phyloP scores from a whole-genome alignment of 192 early-diverging fungal genomes.

The Dissophora ornata region DNA sequence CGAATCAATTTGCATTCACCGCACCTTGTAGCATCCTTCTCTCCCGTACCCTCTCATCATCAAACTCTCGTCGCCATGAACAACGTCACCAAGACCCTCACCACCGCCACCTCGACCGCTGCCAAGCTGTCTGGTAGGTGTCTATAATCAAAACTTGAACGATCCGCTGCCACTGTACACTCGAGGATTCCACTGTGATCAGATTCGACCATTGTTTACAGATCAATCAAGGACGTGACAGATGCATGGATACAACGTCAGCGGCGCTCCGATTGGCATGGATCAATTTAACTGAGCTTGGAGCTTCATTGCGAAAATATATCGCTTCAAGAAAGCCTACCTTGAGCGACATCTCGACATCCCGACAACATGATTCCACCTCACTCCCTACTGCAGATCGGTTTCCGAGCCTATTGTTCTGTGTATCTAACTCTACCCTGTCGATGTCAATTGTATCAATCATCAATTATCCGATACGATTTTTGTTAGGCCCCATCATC shows the following conservation, averaged over 20 bases:
- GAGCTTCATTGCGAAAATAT: too few species aligned
- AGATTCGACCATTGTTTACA: background rate
- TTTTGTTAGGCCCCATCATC: slow-evolving; percentile 37
- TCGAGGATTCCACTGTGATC: background rate
- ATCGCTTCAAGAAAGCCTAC: too few species aligned
- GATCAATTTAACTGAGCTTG: too few species aligned
- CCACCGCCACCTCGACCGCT: slow-evolving; percentile 29
- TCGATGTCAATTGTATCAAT: too few species aligned
- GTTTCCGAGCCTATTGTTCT: background rate
- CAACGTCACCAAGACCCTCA: slow-evolving; percentile 46
- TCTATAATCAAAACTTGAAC: too few species aligned
- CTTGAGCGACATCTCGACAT: too few species aligned
- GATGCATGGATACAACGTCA: background rate
- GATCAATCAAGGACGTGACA: background rate
- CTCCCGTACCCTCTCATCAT: slow-evolving; percentile 16
- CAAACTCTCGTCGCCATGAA: slow-evolving; percentile 31
- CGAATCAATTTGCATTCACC: background rate
- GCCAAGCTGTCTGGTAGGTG: slow-evolving; percentile 49
- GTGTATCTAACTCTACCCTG: too few species aligned
- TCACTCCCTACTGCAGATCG: too few species aligned
- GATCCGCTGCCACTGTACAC: too few species aligned
- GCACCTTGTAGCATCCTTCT: slow-evolving; percentile 1
- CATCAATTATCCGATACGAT: too few species aligned
- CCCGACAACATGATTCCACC: too few species aligned
- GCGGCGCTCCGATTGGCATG: background rate